phyloP scores from a whole-genome alignment of 208 protist genomes.

The Strigomonas culicis region DNA sequence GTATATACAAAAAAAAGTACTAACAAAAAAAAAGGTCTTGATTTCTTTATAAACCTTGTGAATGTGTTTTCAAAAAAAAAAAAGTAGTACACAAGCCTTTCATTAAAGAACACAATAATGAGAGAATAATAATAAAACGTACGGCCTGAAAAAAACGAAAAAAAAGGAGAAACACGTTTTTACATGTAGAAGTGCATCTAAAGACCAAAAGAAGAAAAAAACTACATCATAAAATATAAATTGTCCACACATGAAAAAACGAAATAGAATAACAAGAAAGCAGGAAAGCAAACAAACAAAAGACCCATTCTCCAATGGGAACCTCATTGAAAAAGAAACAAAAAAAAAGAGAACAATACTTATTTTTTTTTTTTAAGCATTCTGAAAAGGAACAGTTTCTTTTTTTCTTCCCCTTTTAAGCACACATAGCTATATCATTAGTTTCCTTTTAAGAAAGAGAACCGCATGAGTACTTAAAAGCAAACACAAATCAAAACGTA shows the following conservation, averaged over 20 bases:
- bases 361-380: constrained; percentile 24
- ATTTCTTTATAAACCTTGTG: neutral
- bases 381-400: constrained; percentile 3
- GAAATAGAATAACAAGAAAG: neutral
- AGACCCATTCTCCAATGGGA: neutral
- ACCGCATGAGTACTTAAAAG: no score
- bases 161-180: neutral
- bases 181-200: neutral
- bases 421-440: neutral
- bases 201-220: neutral
- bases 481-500: no score
- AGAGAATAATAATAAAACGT: constrained; percentile 11
- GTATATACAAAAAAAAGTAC: constrained; percentile 1
- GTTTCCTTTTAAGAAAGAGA: no score
- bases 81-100: no score
- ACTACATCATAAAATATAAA: neutral
- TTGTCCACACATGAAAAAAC: neutral
- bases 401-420: constrained; percentile 10
- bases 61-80: neutral
- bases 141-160: neutral
- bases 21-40: constrained; percentile 6
- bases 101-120: constrained; percentile 15
- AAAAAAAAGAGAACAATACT: neutral
- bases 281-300: neutral
- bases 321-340: neutral